A percentile compares a stretch with the other conserved stretches of the same genome.
phyloP scores from a whole-genome alignment of 2,329 filamentous ascomycete genomes.

The Aspergillus sp. region DNA sequence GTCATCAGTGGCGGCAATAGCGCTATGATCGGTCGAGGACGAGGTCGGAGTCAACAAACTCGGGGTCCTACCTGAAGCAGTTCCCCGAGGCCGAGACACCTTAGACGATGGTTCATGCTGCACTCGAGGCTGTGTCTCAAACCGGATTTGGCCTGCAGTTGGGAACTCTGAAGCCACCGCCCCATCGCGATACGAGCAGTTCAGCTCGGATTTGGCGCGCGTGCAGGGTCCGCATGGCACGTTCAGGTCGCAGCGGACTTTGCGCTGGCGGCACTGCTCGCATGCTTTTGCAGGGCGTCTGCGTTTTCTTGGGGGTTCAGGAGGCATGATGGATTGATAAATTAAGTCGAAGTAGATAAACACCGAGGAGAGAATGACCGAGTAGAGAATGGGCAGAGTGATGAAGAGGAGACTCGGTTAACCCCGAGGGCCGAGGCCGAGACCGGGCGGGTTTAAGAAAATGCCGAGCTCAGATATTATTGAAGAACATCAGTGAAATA shows the following conservation, averaged over 20 bases:
- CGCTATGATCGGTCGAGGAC: background rate
- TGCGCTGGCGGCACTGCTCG: conserved; percentile 30
- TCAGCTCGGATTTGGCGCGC: conserved; percentile 19
- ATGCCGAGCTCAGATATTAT: background rate
- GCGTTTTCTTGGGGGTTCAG: conserved; percentile 23
- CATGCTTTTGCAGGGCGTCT: conserved; percentile 28
- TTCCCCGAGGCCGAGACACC: too few relatives aligned
- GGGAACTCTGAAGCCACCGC: too few relatives aligned
- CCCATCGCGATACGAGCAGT: conserved; percentile 24
- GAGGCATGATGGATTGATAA: background rate
- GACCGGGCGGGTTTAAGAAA: background rate
- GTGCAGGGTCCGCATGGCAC: conserved; percentile 28
- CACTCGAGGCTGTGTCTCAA: too few relatives aligned
- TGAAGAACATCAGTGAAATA: too few relatives aligned
- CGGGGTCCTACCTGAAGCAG: too few relatives aligned
- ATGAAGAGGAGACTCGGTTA: background rate
- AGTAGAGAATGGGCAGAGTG: background rate
- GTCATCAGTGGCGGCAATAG: background rate
- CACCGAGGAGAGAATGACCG: too few relatives aligned
- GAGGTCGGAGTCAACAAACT: background rate
- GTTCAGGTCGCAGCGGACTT: conserved; percentile 30
- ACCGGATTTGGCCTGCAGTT: too few relatives aligned
- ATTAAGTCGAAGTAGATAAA: too few relatives aligned
- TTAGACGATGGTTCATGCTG: too few relatives aligned
- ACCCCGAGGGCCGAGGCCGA: background rate